Percentiles rank a stretch among this genome's conserved stretches.
Evolutionary conservation across 768 basidiomycete genomes (phyloP).

Genomic region (Naganishia randhawae): DNA sequence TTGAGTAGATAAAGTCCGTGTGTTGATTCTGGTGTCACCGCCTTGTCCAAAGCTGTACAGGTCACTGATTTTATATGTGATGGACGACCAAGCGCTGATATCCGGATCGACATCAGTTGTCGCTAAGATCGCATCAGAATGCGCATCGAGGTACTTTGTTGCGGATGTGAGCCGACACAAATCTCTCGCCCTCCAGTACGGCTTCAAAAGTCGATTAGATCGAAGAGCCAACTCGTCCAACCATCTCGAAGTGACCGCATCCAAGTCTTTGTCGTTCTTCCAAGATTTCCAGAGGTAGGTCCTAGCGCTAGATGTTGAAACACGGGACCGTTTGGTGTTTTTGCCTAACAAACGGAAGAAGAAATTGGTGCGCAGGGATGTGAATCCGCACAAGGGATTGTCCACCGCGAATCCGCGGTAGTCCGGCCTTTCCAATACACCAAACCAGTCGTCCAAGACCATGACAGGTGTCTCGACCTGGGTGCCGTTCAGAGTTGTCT

Average conservation of each 20-base stretch:
- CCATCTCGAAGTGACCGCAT: neutral
- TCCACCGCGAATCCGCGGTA: neutral
- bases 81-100: neutral
- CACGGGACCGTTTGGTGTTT: neutral
- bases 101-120: neutral
- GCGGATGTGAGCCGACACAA: neutral
- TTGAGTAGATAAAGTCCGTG: neutral
- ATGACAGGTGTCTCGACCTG: neutral
- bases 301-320: neutral
- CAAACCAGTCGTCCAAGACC: neutral
- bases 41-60: neutral
- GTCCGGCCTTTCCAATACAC: neutral
- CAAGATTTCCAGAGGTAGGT: neutral
- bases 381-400: neutral
- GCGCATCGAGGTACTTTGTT: neutral
- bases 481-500: neutral
- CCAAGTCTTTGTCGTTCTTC: neutral
- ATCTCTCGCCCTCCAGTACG: neutral
- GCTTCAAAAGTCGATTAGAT: neutral
- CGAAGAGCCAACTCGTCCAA: neutral
- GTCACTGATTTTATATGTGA: neutral
- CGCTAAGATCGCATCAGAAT: neutral
- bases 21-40: neutral
- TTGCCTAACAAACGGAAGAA: neutral
- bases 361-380: neutral